Percentiles rank a stretch among this genome's conserved stretches.
These are phyloP conservation scores for Pyronema domesticum DNA, from an alignment of 495 filamentous ascomycete species.

Conservation along the genomic window DNA sequence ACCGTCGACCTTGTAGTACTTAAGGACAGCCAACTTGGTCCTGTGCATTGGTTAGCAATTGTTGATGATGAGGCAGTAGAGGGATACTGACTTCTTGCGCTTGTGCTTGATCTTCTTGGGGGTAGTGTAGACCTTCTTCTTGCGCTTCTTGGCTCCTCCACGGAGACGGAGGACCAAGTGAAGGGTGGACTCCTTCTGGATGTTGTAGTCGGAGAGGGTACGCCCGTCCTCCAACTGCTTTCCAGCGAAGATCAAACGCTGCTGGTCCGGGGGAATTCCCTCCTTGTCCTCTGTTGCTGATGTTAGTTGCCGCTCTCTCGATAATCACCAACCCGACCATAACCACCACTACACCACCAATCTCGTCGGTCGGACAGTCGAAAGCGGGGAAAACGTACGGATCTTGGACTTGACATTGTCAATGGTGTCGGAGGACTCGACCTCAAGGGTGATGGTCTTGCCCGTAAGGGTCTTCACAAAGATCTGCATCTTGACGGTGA, in stretches of 20 bases:
- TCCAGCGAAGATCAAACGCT: slow-evolving; percentile 98
- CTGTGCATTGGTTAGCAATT: slow-evolving; percentile 25
- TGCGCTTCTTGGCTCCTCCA: slow-evolving; percentile 96
- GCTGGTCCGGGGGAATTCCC: slow-evolving; percentile 97
- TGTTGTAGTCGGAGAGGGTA: slow-evolving; percentile 96
- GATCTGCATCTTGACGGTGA: slow-evolving; percentile 61
- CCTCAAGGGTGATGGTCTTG: slow-evolving; percentile 99
- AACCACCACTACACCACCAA: not conserved
- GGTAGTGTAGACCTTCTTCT: slow-evolving; percentile 99
- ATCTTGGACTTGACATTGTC: slow-evolving; percentile 98
- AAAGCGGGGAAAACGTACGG: slow-evolving; percentile 20
- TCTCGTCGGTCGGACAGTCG: not conserved
- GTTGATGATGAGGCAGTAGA: not conserved
- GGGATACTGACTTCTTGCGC: slow-evolving; percentile 50
- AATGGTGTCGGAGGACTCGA: slow-evolving; percentile 90
- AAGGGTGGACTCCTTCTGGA: slow-evolving; percentile 97
- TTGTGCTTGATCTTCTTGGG: slow-evolving; percentile 99
- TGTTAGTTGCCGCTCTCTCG: no score
- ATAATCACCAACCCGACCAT: no score
- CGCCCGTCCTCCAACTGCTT: slow-evolving; percentile 99
- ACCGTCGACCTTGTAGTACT: slow-evolving; percentile 99
- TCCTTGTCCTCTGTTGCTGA: slow-evolving; percentile 82
- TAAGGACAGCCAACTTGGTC: slow-evolving; percentile 98
- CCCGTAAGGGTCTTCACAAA: slow-evolving; percentile 99
- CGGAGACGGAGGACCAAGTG: slow-evolving; percentile 95